These are phyloP conservation scores for Phlebiopsis gigantea DNA, from an alignment of 768 basidiomycete genomes.

Conservation along the genomic window DNA sequence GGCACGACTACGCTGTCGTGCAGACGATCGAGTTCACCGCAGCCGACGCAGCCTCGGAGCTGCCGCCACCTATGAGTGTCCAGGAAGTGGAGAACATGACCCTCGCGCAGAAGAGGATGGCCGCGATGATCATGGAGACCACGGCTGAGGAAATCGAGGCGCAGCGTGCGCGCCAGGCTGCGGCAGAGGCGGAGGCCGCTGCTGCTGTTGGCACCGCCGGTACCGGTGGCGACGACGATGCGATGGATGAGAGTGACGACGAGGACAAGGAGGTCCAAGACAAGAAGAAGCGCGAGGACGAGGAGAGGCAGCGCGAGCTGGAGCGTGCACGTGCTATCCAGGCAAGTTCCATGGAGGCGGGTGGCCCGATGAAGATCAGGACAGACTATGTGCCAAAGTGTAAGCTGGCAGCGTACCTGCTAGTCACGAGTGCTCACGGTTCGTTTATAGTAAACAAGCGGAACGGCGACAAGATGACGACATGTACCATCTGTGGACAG, in stretches of 20 bases:
- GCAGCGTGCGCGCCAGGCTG: constrained; percentile 74
- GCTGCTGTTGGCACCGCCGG: constrained; percentile 70
- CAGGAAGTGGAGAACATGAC: constrained; percentile 96
- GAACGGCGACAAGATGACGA: constrained; percentile 68
- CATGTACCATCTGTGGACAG: constrained; percentile 93
- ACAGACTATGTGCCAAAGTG: constrained; percentile 95
- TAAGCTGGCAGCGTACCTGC: constrained; percentile 34
- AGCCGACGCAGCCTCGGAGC: constrained; percentile 83
- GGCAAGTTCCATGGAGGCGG: constrained; percentile 65
- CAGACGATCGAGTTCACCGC: constrained; percentile 97
- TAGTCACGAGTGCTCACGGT: constrained; percentile 9
- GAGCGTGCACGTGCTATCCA: constrained; percentile 79
- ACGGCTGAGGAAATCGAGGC: constrained; percentile 84
- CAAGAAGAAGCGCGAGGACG: constrained; percentile 62
- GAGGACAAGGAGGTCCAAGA: constrained; percentile 61
- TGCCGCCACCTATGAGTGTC: constrained; percentile 95
- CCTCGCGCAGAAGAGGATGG: constrained; percentile 95
- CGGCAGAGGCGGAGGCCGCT: constrained; percentile 80
- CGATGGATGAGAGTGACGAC: constrained; percentile 83
- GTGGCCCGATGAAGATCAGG: constrained; percentile 87
- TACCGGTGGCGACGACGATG: constrained; percentile 55
- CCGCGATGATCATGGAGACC: constrained; percentile 96
- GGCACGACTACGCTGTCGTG: constrained; percentile 98
- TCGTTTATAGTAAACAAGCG: constrained; percentile 60
- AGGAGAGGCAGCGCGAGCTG: constrained; percentile 63